A percentile compares a stretch with the other conserved stretches of the same genome.
These are phyloP conservation scores for Nissolia schottii DNA, from an alignment of 306 rosid species.

Conservation along the genomic window DNA sequence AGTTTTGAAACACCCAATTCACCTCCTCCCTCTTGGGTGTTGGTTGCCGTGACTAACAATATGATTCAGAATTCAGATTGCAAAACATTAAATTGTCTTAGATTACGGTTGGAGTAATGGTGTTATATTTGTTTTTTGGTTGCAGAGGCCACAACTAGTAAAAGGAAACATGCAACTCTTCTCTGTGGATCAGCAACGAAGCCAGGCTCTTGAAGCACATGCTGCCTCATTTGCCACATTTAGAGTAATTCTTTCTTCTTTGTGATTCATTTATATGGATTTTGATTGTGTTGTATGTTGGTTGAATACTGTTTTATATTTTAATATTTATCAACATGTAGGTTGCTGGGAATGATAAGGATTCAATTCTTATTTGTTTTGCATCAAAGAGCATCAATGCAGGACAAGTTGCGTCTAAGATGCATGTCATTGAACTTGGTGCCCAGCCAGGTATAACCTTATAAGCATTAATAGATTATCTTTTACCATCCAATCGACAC, in stretches of 20 bases:
- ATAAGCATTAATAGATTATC: background rate
- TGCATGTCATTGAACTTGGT: conserved; percentile 71
- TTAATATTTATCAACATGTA: conserved; percentile 9
- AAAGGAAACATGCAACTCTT: conserved; percentile 68
- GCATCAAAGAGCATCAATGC: conserved; percentile 58
- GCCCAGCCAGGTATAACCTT: conserved; percentile 56
- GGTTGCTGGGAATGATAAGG: conserved; percentile 57
- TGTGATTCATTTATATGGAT: background rate
- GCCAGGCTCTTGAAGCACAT: conserved; percentile 75
- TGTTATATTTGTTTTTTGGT: background rate
- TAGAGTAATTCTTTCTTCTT: conserved; percentile 33
- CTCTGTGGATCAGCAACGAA: conserved; percentile 61
- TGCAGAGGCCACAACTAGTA: conserved; percentile 61
- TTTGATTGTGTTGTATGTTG: background rate
- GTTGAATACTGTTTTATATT: background rate
- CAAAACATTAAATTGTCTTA: background rate
- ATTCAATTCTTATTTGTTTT: conserved; percentile 55
- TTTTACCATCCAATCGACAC: background rate
- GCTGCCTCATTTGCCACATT: conserved; percentile 58
- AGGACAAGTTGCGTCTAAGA: conserved; percentile 55
- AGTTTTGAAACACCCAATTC: too few species aligned
- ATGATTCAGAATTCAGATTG: conserved; percentile 9
- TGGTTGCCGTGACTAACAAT: too few species aligned
- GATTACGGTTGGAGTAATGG: conserved; percentile 10
- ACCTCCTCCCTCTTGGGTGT: too few species aligned